These are phyloP conservation scores for Berberis thunbergii DNA, from an alignment of 164 flowering plant genomes.

Conservation along the genomic window DNA sequence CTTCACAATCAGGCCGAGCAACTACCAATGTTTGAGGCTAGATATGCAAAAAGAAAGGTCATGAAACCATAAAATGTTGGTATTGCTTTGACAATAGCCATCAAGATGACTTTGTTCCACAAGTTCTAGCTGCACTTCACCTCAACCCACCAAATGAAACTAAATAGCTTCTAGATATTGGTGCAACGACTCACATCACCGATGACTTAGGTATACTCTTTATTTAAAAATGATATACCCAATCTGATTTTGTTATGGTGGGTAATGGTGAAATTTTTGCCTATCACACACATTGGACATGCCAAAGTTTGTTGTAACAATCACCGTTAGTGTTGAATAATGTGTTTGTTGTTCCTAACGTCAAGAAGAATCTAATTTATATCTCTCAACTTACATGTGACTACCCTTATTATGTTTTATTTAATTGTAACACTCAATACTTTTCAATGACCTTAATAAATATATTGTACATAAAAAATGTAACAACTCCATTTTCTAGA, in stretches of 20 bases:
- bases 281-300: not conserved
- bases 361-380: not conserved
- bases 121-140: not conserved
- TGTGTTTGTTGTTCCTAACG: conserved; percentile 2
- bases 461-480: too few relatives aligned
- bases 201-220: not conserved
- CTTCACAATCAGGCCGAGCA: not conserved
- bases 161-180: not conserved
- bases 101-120: not conserved
- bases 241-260: conserved; percentile 1
- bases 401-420: not conserved
- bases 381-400: not conserved
- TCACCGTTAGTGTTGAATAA: not conserved
- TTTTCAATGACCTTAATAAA: too few relatives aligned
- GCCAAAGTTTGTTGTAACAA: not conserved
- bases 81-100: not conserved
- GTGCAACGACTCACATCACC: not conserved
- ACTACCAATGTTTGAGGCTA: not conserved
- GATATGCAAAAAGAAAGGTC: conserved; percentile 1
- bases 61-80: conserved; percentile 1
- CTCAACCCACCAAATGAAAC: not conserved
- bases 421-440: not conserved
- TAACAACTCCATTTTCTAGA: too few relatives aligned
- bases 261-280: not conserved
- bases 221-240: not conserved